phyloP scores from a whole-genome alignment of 2,329 filamentous ascomycete genomes.

The Cytospora schulzeri region DNA sequence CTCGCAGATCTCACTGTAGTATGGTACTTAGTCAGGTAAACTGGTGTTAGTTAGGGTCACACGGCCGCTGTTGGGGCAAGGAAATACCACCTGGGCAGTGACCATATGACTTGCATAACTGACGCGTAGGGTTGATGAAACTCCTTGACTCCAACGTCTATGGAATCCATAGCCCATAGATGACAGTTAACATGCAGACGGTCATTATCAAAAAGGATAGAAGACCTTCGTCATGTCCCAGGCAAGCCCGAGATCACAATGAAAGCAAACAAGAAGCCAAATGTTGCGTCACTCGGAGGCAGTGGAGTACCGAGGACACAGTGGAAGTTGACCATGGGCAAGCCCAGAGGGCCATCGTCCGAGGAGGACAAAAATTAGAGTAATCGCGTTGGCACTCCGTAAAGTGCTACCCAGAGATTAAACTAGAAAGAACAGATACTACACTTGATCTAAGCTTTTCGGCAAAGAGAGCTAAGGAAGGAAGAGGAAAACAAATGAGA shows the following conservation, averaged over 20 bases:
- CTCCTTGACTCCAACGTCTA: too few species aligned
- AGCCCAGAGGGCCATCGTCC: constrained; percentile 62
- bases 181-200: too few species aligned
- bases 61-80: too few species aligned
- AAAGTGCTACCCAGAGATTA: constrained; percentile 75
- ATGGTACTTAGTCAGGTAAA: too few species aligned
- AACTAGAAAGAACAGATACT: constrained; percentile 84
- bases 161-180: too few species aligned
- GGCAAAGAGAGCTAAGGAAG: not conserved
- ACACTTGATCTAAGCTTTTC: constrained; percentile 67
- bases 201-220: too few species aligned
- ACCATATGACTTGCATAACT: too few species aligned
- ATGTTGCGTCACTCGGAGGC: constrained; percentile 66
- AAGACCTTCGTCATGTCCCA: constrained; percentile 60
- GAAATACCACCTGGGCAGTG: too few species aligned
- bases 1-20: too few species aligned
- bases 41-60: too few species aligned
- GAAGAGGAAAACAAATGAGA: too few species aligned
- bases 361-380: constrained; percentile 65
- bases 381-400: constrained; percentile 68
- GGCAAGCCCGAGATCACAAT: constrained; percentile 54
- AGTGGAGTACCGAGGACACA: constrained; percentile 75
- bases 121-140: too few species aligned
- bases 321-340: constrained; percentile 61
- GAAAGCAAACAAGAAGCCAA: constrained; percentile 48